A percentile compares a stretch with the other conserved stretches of the same genome.
Conservation (phyloP, 2,329 filamentous ascomycete species). For the Phaeophleospora eucalypticola region DNA sequence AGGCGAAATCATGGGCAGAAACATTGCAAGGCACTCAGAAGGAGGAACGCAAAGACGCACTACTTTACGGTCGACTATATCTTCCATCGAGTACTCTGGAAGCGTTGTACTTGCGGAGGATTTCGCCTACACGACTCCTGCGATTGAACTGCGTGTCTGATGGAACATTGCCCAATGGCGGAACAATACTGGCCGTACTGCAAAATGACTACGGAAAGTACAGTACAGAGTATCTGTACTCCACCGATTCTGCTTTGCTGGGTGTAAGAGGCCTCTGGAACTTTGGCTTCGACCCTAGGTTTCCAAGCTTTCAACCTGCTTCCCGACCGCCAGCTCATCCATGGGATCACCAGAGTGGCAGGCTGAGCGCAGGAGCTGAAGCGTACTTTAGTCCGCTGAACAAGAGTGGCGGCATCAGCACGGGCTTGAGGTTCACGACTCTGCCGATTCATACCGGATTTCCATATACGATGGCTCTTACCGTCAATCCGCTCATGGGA, state of each 20-base stretch:
- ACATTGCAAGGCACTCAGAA: slow-evolving; percentile 48
- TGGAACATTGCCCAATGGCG: slow-evolving; percentile 66
- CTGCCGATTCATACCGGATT: slow-evolving; percentile 76
- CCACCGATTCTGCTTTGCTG: slow-evolving; percentile 84
- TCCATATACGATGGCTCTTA: slow-evolving; percentile 88
- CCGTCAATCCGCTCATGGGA: slow-evolving; percentile 89
- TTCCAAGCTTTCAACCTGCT: slow-evolving; percentile 21
- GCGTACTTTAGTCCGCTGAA: slow-evolving; percentile 94
- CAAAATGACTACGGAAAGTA: slow-evolving; percentile 86
- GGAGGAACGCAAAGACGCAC: slow-evolving; percentile 48
- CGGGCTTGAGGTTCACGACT: slow-evolving; percentile 85
- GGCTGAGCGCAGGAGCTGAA: slow-evolving; percentile 87
- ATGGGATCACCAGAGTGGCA: slow-evolving; percentile 64
- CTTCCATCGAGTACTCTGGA: slow-evolving; percentile 82
- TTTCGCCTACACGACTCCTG: slow-evolving; percentile 73
- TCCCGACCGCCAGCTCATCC: slow-evolving; percentile 26
- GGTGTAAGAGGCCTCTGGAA: slow-evolving; percentile 90
- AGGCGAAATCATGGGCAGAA: slow-evolving; percentile 49
- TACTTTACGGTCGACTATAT: slow-evolving; percentile 75
- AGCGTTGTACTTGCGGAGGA: slow-evolving; percentile 73
- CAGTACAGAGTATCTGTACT: slow-evolving; percentile 83
- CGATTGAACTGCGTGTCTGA: slow-evolving; percentile 76
- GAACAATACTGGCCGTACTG: slow-evolving; percentile 67
- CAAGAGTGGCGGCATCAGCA: slow-evolving; percentile 86
- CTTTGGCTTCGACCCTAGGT: slow-evolving; percentile 69